Evolutionary conservation across 352 stramenopile species (phyloP), one percentile per base, ranked within the genome.

Genomic region (Pythium dissotocum): DNA sequence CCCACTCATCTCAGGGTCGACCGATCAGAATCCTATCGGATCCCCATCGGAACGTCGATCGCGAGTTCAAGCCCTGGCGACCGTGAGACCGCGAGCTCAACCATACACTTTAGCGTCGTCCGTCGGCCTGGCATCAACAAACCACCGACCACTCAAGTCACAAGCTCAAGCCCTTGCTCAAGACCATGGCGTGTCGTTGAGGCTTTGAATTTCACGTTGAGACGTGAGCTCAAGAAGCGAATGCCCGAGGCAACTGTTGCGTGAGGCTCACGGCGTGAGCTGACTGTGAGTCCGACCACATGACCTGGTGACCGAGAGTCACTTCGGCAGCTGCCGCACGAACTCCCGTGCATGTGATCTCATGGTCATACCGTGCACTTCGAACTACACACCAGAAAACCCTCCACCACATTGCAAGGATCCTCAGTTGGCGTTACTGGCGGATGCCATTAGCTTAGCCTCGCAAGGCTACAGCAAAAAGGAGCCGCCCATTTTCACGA

Each of bases 381-480:
- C 36, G 21, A 24, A 24, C 0, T 24, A 24, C 21, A 24, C 36
- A 44, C 36, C 36, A 44, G 10, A 44, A 7, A 44, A 44, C 36
- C 12, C 18, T 7, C 2, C 6, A 38, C 6, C 33, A 44, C 16
- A 16, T 44, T 12, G 10, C 7, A 44, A 3, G 36, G 36, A 7
- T 44, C 36, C 12, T 12, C 2, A 44, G 12, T 10, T 3, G 36
- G 16, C 10, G 46, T 53, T 53, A 53, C 46, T 53, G n/a, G 12
- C 21, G 46, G 46, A 24, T 53, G 46, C 21, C 16, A 53, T 53
- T 53, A 53, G 46, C 46, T 53, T 53, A 53, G 46, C n/a, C 16
- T 32, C n/a, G 16, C 46, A 30, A 21, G 46, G 6, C 9, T 6
- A n/a, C 13, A 24, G 5, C 21, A 1, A 24, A 5, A 10, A 24